These are phyloP conservation scores for Xylaria grammica DNA, from an alignment of 495 filamentous ascomycete species.

Conservation along the genomic window DNA sequence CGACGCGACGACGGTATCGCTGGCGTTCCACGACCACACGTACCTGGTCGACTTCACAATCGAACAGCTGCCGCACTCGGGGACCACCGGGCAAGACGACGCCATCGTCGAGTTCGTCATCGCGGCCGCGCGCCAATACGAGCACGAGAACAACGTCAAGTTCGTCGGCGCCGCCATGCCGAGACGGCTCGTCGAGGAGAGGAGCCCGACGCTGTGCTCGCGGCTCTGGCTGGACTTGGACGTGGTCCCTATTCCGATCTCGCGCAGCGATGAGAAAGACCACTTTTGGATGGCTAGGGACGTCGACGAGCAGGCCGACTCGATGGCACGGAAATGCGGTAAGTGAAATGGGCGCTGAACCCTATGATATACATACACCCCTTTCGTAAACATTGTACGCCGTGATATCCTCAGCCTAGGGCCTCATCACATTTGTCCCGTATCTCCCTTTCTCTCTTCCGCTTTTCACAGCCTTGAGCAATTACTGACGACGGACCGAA, in stretches of 20 bases:
- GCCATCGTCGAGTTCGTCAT: slow-evolving; percentile 62
- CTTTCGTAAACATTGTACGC: no score
- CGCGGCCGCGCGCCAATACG: slow-evolving; percentile 58
- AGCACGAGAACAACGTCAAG: slow-evolving; percentile 67
- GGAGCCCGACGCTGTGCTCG: slow-evolving; percentile 67
- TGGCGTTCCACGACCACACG: slow-evolving; percentile 77
- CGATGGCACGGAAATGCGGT: slow-evolving; percentile 78
- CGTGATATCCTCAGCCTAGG: not conserved
- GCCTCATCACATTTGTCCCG: no score
- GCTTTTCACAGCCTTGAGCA: not conserved
- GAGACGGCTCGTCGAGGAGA: slow-evolving; percentile 49
- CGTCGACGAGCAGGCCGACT: slow-evolving; percentile 85
- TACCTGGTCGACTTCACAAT: slow-evolving; percentile 81
- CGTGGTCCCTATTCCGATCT: slow-evolving; percentile 70
- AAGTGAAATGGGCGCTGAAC: slow-evolving; percentile 55
- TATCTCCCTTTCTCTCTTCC: no score
- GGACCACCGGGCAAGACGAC: slow-evolving; percentile 42
- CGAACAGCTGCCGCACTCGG: slow-evolving; percentile 52
- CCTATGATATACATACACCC: not conserved
- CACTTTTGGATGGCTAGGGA: slow-evolving; percentile 59
- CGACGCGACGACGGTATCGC: slow-evolving; percentile 58
- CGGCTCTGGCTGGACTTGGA: slow-evolving; percentile 83
- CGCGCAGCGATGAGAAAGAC: slow-evolving; percentile 50
- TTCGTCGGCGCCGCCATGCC: slow-evolving; percentile 69
- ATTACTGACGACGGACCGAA: not conserved